A percentile compares a stretch with the other conserved stretches of the same genome.
Conservation (phyloP, 2,329 filamentous ascomycete species). For the Elsinoe fawcettii region DNA sequence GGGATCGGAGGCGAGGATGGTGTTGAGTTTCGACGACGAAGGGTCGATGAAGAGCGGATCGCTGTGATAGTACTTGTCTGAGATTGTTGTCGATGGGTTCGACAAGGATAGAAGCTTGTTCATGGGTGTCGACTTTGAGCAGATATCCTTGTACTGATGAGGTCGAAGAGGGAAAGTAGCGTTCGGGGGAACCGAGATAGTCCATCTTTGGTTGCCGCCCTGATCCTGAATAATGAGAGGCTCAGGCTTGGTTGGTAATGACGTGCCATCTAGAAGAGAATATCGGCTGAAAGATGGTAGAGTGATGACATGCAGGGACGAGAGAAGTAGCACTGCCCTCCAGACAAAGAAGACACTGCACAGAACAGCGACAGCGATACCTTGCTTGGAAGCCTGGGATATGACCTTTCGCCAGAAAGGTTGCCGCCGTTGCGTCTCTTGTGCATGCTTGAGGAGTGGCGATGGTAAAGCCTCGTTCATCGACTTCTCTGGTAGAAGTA, state of each 20-base stretch:
- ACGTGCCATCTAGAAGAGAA: conserved; percentile 59
- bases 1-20: conserved; percentile 49
- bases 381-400: not conserved
- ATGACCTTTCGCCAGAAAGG: conserved; percentile 8
- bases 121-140: conserved; percentile 28
- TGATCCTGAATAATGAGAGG: conserved; percentile 63
- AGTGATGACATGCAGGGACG: conserved; percentile 28
- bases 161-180: conserved; percentile 59
- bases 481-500: conserved; percentile 15
- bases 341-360: conserved; percentile 15
- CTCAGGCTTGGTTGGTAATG: conserved; percentile 63
- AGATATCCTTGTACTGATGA: conserved; percentile 62
- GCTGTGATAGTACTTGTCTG: conserved; percentile 28
- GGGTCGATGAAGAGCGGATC: not conserved
- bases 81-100: conserved; percentile 47
- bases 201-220: conserved; percentile 63
- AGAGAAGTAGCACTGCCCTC: conserved; percentile 10
- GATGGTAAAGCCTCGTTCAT: conserved; percentile 20
- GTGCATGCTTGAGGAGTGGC: conserved; percentile 19
- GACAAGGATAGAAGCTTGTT: not conserved
- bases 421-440: conserved; percentile 12
- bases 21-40: conserved; percentile 56
- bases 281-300: conserved; percentile 34
- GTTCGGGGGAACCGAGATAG: conserved; percentile 65
- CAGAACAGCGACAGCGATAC: conserved; percentile 18